Base-by-base conservation (phyloP, 306 rosid genomes). In the Geum urbanum region DNA sequence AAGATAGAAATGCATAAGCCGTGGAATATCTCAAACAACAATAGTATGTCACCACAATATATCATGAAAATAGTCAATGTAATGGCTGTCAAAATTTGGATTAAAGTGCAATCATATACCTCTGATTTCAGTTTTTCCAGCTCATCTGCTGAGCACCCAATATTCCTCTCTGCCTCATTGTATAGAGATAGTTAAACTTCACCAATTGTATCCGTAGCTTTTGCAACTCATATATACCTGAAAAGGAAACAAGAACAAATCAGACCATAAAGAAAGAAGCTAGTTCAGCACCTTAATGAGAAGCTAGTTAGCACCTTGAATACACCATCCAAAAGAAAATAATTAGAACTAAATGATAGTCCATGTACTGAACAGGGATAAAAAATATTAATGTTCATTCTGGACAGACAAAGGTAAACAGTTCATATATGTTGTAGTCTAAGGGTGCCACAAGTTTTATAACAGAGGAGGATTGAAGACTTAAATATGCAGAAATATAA, bases 61-160 rank as follows among this genome's bases (percentile, higher is more conserved):
- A 51, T 43, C 1, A 43, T 9, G 46, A 5, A 43, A 43, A 43
- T 6, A 6, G 46, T 43, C 46, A 7, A 43, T 4, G 5, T 43
- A 43, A 43, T 43, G 46, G 2, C 32, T 27, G 32, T 27, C 18
- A n/a, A 27, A 27, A 2, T 6, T 8, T 19, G 6, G 53, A 20
- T 7, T 39, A 27, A 44, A 13, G 48, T 55, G 7, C 11, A 15
- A 56, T 19, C 8, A 27, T 61, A 63, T 73, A 94, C 99, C 91
- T 89, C 81, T 50, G 92, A 79, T 76, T 67, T 87, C 45, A 91
- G 74, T 57, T 58, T 63, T 37, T 87, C 92, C 63, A 91, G 88
- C 41, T 86, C 99, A 39, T 91, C 90, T 13, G 99, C 96, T 63
- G 99, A 79, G 83, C 96, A 88, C 50, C 96, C 96, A 51, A 94